Evolutionary conservation across 2,329 filamentous ascomycete species (phyloP), one percentile per base, ranked within the genome.

Genomic region (Paecilomyces sp.): DNA sequence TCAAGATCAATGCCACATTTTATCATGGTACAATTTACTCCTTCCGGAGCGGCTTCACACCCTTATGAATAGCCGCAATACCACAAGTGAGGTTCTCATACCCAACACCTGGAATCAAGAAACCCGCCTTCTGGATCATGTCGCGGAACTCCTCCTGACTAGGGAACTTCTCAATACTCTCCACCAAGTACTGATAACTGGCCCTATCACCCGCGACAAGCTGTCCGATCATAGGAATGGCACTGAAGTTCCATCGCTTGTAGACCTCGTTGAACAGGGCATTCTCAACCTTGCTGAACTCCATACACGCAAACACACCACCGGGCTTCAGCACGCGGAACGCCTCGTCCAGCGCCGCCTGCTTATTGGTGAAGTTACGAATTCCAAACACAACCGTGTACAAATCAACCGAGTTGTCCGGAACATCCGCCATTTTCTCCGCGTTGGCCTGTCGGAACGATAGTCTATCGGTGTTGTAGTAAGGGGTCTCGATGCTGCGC

Each of bases 371-470:
- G 78, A 99, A 99, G 77, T 99, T 99, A 57, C 94, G 85, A 72
- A 99, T 97, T 33, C 94, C 94, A 70, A 99, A 99, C 0, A 93
- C 92, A 2, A 99, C 94, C 0, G 94, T 99, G 79, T 99, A 99
- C 4, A 99, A 82, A 74, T 99, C 94, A 58, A 97, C 82, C n/a
- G 84, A 89, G 70, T 83, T 81, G 67, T 85, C 81, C 2, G 87
- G 81, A 58, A 97, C 84, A 18, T 77, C 75, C 1, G 78, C 67
- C 31, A 97, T 83, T 56, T 85, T 79, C 71, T 97, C 91, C 8
- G 94, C 94, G 72, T 99, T 96, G 63, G 91, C 93, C 69, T 96
- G 88, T 66, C 97, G 82, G 77, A 96, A 99, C 58, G 76, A 74
- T n/a, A 88, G 71, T 2, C 85, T 76, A 9, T 77, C 74, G 1